Percentiles rank a stretch among this genome's conserved stretches.
Evolutionary conservation across 2,329 filamentous ascomycete species (phyloP).

Genomic region (Stromatinia cepivora): DNA sequence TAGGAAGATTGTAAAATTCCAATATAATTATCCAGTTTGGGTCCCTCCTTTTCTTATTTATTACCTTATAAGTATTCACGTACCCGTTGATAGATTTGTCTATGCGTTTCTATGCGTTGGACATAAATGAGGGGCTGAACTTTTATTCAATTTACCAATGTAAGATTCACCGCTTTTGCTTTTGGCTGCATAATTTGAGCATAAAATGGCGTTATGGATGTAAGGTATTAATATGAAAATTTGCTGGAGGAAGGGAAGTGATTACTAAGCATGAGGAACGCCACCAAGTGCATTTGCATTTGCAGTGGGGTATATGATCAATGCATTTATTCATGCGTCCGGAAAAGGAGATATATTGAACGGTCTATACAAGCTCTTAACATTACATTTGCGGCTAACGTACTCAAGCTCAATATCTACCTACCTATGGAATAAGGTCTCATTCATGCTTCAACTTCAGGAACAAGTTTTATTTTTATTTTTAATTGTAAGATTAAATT

Average conservation of each 20-base stretch:
- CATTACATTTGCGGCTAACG: no score
- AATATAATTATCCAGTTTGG: slow-evolving; percentile 3
- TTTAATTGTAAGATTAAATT: neutral
- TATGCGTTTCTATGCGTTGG: slow-evolving; percentile 22
- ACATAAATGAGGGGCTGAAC: slow-evolving; percentile 14
- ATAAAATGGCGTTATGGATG: slow-evolving; percentile 9
- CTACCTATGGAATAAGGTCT: no score
- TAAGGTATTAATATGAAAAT: neutral
- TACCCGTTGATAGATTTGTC: slow-evolving; percentile 15
- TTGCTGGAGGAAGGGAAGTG: neutral
- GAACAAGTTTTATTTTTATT: no score
- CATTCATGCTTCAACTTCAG: no score
- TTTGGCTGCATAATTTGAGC: slow-evolving; percentile 12
- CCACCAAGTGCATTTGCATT: no score
- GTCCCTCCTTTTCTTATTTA: neutral
- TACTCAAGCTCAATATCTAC: no score
- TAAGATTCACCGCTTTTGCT: neutral
- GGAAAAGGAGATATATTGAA: no score
- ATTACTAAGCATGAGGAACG: no score
- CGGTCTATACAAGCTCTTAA: no score
- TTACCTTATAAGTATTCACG: slow-evolving; percentile 17
- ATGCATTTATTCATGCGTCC: no score
- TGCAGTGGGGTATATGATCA: no score
- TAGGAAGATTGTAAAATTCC: neutral
- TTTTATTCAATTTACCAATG: slow-evolving; percentile 7